These are phyloP conservation scores for Crithidia brevicula DNA, from an alignment of 208 protist genomes.

Conservation along the genomic window DNA sequence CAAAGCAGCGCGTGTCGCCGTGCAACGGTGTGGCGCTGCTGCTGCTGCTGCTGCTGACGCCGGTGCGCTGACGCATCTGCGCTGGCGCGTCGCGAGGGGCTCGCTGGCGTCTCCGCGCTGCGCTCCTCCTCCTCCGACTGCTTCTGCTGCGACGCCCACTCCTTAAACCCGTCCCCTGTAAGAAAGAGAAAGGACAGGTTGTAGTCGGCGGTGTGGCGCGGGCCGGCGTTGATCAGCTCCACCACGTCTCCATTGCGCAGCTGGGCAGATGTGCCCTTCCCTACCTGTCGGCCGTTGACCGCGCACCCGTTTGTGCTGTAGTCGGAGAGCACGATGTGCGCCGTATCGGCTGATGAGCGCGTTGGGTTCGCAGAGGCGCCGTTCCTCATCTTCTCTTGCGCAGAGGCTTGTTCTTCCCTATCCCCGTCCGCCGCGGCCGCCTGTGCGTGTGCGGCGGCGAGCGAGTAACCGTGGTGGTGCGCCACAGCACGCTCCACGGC, in stretches of 20 bases:
- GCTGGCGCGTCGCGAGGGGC: not conserved
- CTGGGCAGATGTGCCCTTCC: conserved; percentile 33
- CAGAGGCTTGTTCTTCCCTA: not conserved
- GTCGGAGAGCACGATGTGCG: conserved; percentile 44
- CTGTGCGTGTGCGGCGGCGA: not conserved
- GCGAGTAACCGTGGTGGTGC: not conserved
- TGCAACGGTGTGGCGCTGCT: conserved; percentile 1
- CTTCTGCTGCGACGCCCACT: conserved; percentile 6
- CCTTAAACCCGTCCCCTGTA: conserved; percentile 28
- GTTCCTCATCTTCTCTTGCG: not conserved
- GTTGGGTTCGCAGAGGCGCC: too few species aligned
- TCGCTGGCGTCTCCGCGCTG: not conserved
- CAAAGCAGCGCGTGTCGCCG: conserved; percentile 36
- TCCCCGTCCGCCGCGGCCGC: not conserved
- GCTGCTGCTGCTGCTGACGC: not conserved
- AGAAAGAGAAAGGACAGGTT: conserved; percentile 51
- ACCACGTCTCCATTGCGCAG: conserved; percentile 45
- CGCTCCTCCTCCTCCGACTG: not conserved
- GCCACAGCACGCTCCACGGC: conserved; percentile 1
- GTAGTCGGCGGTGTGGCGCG: conserved; percentile 39
- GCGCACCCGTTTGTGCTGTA: conserved; percentile 62
- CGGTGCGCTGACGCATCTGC: not conserved
- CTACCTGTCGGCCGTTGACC: conserved; percentile 40
- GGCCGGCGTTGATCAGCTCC: conserved; percentile 52
- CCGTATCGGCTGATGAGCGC: too few species aligned